Evolutionary conservation across 2,329 filamentous ascomycete genomes (phyloP), one percentile per base, ranked within the genome.

Genomic region (Neonectria coccinea): DNA sequence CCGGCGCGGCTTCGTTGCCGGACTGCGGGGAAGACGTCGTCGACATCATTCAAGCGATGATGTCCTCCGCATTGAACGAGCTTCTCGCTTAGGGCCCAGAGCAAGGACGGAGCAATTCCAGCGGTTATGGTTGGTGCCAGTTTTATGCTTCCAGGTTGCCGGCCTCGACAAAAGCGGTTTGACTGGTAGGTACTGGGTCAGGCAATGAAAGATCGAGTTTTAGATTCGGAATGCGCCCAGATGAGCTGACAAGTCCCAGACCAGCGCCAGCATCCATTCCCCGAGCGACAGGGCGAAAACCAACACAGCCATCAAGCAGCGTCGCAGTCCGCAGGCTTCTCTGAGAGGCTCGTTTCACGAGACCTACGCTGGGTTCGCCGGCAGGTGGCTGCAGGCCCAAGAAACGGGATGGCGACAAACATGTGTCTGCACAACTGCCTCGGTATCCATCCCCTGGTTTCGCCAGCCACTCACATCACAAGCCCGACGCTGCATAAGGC

Each of bases 151-250:
- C 56, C 22, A 22, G 57, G 59, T 48, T 65, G 45, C 56, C 57
- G 41, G 42, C 53, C 53, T 50, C 22, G 27, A 54, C 11, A 7
- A 41, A 61, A 41, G 53, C 22, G 47, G 56, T 33, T 47, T 69
- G 62, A 69, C 65, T 59, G 50, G 67, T 66, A 62, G 59, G 50
- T 61, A 48, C 59, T 66, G 64, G 65, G 60, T 51, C 44, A 39
- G 53, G 59, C 53, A 63, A 42, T 58, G 39, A 59, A 65, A 67
- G 67, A 69, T 69, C 65, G 65, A 63, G 56, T 51, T 67, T 65
- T 58, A 69, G 67, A 69, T 67, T 66, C 63, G 62, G 67, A 65
- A 67, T 61, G 67, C 56, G 63, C 36, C 54, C 56, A 68, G 68
- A 67, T 66, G 67, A 69, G 64, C 65, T 71, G 55, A 66, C 54